phyloP scores from a whole-genome alignment of 352 stramenopile species.

The Globisporangium acanthophoron region DNA sequence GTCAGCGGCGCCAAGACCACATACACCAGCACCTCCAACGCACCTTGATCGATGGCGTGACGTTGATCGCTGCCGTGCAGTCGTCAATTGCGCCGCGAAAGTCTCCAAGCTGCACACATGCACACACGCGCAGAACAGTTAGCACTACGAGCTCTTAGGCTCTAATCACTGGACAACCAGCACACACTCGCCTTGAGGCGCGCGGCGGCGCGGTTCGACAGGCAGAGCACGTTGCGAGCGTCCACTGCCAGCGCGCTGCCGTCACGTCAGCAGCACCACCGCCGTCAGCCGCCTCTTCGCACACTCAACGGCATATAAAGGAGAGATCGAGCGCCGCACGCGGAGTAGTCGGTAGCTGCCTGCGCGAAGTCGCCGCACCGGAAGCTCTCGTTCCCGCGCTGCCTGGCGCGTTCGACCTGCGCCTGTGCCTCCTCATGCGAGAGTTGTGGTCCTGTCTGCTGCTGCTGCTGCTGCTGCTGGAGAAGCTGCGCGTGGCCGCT shows the following conservation, averaged over 20 bases:
- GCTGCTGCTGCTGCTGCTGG: constrained; percentile 1
- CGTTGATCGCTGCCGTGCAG: constrained; percentile 37
- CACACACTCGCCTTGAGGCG: constrained; percentile 35
- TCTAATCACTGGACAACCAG: background rate
- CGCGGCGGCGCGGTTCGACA: constrained; percentile 66
- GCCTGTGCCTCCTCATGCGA: background rate
- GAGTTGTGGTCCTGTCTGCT: background rate
- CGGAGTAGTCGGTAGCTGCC: constrained; percentile 42
- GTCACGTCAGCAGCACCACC: background rate
- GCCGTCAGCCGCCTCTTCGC: background rate
- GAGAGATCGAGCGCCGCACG: constrained; percentile 11
- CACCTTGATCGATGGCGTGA: constrained; percentile 58
- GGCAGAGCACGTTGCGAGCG: constrained; percentile 26
- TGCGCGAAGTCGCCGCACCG: constrained; percentile 25
- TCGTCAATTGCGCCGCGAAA: constrained; percentile 38
- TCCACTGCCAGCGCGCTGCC: constrained; percentile 48
- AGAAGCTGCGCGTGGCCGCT: constrained; percentile 31
- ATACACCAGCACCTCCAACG: background rate
- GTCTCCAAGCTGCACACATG: constrained; percentile 22
- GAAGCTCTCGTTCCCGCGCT: constrained; percentile 57
- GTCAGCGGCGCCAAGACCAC: too few species aligned
- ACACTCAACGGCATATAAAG: background rate
- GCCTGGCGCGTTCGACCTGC: constrained; percentile 23
- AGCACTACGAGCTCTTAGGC: background rate
- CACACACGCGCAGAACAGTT: background rate